phyloP scores from a whole-genome alignment of 164 flowering plant genomes.

The Saururus chinensis region DNA sequence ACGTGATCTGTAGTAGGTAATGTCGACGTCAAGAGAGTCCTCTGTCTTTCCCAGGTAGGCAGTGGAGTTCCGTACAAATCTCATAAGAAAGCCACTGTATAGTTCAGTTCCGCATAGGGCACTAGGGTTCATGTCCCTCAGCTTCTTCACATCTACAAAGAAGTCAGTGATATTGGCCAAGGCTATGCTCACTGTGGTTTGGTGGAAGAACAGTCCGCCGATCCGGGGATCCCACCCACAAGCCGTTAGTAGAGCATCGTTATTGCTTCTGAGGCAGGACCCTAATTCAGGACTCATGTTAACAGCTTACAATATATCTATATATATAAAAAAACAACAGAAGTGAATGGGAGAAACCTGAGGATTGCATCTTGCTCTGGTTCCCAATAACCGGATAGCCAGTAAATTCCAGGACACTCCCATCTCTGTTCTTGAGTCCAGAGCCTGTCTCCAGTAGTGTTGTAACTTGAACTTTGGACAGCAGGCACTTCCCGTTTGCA shows the following conservation, averaged over 20 bases:
- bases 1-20: conserved; percentile 4
- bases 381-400: conserved; percentile 7
- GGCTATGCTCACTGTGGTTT: conserved; percentile 6
- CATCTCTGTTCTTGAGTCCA: conserved; percentile 5
- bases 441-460: not conserved
- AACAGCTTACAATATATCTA: not conserved
- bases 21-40: conserved; percentile 7
- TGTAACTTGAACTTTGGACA: conserved; percentile 2
- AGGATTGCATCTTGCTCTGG: conserved; percentile 1
- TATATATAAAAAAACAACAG: not conserved
- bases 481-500: conserved; percentile 4
- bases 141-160: conserved; percentile 3
- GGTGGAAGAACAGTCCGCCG: conserved; percentile 2
- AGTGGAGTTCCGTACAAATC: conserved; percentile 4
- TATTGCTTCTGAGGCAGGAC: conserved; percentile 2
- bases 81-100: conserved; percentile 5
- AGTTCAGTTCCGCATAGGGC: conserved; percentile 7
- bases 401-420: conserved; percentile 2
- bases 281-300: not conserved
- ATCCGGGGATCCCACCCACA: conserved; percentile 9
- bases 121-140: conserved; percentile 1
- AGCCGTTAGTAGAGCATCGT: conserved; percentile 3
- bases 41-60: conserved; percentile 7
- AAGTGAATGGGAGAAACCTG: not conserved
- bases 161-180: conserved; percentile 1